Evolutionary conservation across 805 yeast genomes (phyloP).

Genomic region (Spathaspora girioi): DNA sequence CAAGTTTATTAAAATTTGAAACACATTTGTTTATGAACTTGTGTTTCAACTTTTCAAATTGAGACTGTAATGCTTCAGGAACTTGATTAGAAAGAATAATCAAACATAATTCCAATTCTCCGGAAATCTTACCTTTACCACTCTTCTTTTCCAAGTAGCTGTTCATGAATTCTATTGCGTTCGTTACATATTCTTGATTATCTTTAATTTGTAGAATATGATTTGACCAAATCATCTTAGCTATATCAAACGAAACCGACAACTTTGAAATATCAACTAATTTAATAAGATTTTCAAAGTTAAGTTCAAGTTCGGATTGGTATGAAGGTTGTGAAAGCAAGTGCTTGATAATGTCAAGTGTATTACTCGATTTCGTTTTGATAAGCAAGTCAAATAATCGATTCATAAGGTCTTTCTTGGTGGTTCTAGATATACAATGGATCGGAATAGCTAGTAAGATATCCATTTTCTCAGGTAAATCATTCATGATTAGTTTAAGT

Average conservation of each 20-base stretch:
- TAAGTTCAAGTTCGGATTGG: slow-evolving; percentile 48
- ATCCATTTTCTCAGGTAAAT: neutral
- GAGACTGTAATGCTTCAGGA: neutral
- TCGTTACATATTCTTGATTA: slow-evolving; percentile 7
- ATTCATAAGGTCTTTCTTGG: slow-evolving; percentile 14
- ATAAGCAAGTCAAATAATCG: slow-evolving; percentile 6
- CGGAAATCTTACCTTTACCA: neutral
- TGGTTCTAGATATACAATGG: slow-evolving; percentile 38
- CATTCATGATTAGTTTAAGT: slow-evolving; percentile 15
- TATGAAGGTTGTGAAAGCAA: slow-evolving; percentile 50
- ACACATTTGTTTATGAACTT: slow-evolving; percentile 1
- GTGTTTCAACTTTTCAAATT: neutral
- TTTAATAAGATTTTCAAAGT: slow-evolving; percentile 20
- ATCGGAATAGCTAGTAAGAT: slow-evolving; percentile 38
- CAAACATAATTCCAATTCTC: slow-evolving; percentile 9
- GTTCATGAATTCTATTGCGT: slow-evolving; percentile 10
- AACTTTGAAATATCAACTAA: slow-evolving; percentile 13
- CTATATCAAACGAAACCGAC: slow-evolving; percentile 15
- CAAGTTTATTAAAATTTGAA: neutral
- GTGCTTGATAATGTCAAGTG: slow-evolving; percentile 24
- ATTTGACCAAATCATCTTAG: slow-evolving; percentile 35
- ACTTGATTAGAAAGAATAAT: slow-evolving; percentile 6
- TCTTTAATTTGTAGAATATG: slow-evolving; percentile 40
- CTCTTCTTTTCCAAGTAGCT: slow-evolving; percentile 11
- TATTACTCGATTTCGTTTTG: neutral